Conservation (phyloP, 495 filamentous ascomycete genomes). For the Chlorociboria aeruginascens region DNA sequence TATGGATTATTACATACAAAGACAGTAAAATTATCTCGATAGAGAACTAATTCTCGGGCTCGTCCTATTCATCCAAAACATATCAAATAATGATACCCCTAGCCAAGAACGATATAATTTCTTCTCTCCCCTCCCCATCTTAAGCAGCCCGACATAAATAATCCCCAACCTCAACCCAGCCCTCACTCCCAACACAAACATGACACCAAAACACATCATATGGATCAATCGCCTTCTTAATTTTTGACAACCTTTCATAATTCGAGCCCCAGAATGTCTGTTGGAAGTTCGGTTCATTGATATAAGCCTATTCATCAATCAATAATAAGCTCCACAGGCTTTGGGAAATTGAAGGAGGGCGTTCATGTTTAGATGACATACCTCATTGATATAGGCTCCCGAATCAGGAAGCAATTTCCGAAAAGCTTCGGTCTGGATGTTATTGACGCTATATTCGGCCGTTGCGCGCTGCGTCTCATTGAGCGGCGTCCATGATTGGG, state of each 20-base stretch:
- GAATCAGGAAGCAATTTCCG: slow-evolving; percentile 11
- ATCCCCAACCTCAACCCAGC: slow-evolving; percentile 34
- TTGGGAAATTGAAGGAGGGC: background rate
- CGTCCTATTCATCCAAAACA: no score
- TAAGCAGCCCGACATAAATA: background rate
- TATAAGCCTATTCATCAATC: no score
- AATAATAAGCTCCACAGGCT: slow-evolving; percentile 16
- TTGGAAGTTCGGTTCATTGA: slow-evolving; percentile 36
- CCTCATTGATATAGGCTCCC: slow-evolving; percentile 25
- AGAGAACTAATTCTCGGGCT: no score
- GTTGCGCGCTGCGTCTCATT: background rate
- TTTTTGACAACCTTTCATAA: slow-evolving; percentile 30
- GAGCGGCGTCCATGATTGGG: slow-evolving; percentile 3
- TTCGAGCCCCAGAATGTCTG: slow-evolving; percentile 38
- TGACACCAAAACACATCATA: slow-evolving; percentile 44
- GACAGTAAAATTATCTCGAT: no score
- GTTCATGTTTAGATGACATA: background rate
- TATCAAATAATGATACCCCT: no score
- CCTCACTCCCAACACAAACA: slow-evolving; percentile 50
- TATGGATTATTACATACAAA: no score
- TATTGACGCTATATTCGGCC: background rate
- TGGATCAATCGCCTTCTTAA: slow-evolving; percentile 46
- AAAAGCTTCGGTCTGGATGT: slow-evolving; percentile 1
- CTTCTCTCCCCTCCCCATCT: background rate
- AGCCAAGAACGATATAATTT: no score